Percentiles rank a stretch among this genome's conserved stretches.
These are phyloP conservation scores for Elongisporangium anandrum DNA, from an alignment of 352 stramenopile species.

Conservation along the genomic window DNA sequence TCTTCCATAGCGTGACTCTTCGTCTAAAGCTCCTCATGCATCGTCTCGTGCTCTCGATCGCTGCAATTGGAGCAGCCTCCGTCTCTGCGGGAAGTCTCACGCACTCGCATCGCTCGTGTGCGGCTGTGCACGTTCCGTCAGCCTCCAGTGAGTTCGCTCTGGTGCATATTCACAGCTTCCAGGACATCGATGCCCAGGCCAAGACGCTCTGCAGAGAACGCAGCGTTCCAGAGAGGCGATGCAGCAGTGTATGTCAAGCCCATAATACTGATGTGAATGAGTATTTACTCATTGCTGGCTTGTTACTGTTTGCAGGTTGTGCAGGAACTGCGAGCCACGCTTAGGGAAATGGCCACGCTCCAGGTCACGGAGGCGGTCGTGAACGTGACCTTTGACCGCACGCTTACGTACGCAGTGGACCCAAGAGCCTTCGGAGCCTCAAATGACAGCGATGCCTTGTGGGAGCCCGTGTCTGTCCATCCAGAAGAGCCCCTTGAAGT, in stretches of 20 bases:
- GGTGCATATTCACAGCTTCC: constrained; percentile 13
- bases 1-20: background rate
- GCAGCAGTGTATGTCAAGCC: constrained; percentile 11
- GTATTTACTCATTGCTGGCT: background rate
- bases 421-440: background rate
- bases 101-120: constrained; percentile 3
- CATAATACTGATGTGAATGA: background rate
- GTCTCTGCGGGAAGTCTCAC: background rate
- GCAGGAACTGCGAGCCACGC: constrained; percentile 25
- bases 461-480: constrained; percentile 20
- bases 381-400: constrained; percentile 56
- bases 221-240: constrained; percentile 11
- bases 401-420: constrained; percentile 23
- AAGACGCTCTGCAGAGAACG: constrained; percentile 3
- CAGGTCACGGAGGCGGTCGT: constrained; percentile 39
- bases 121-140: constrained; percentile 2
- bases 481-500: constrained; percentile 29
- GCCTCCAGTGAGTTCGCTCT: constrained; percentile 5
- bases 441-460: background rate
- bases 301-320: constrained; percentile 2
- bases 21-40: background rate
- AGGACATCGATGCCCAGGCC: constrained; percentile 10
- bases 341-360: constrained; percentile 40
- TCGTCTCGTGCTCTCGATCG: background rate
- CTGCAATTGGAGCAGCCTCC: background rate